Percentiles rank a stretch among this genome's conserved stretches.
phyloP scores from a whole-genome alignment of 495 filamentous ascomycete species.

The Hyphodiscus hymeniophilus region DNA sequence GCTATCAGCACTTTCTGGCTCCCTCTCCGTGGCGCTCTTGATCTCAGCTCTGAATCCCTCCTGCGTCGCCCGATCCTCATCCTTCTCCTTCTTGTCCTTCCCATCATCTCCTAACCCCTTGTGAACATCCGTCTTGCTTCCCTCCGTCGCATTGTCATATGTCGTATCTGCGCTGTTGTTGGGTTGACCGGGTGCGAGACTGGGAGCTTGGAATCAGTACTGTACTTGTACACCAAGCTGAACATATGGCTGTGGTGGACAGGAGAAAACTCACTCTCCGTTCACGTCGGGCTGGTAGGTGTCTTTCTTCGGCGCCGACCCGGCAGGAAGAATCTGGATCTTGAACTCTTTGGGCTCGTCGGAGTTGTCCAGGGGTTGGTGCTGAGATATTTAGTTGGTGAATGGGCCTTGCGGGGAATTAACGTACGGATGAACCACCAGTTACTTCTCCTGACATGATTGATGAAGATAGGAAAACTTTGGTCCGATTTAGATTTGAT shows the following conservation, averaged over 20 bases:
- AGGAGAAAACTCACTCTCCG: no score
- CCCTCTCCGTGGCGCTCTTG: constrained; percentile 7
- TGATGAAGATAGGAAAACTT: no score
- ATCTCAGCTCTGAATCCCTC: constrained; percentile 4
- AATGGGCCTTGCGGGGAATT: no score
- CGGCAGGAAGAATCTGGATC: constrained; percentile 1
- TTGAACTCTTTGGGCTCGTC: background rate
- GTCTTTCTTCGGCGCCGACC: background rate
- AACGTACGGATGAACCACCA: no score
- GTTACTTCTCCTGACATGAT: no score
- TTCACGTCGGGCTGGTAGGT: constrained; percentile 2
- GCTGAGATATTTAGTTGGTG: no score
- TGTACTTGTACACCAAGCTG: no score
- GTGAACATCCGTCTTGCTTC: constrained; percentile 6
- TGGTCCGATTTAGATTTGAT: no score
- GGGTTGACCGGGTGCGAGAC: background rate
- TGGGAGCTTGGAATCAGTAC: no score
- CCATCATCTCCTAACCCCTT: background rate
- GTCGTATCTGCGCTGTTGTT: background rate
- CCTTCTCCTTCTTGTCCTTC: constrained; percentile 2
- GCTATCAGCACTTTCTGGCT: constrained; percentile 3
- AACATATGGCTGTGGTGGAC: no score
- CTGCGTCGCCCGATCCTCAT: background rate
- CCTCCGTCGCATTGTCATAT: constrained; percentile 1
- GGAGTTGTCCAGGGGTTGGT: background rate